A percentile compares a stretch with the other conserved stretches of the same genome.
Evolutionary conservation across 768 basidiomycete species (phyloP).

Genomic region (Pulveroboletus sp.): DNA sequence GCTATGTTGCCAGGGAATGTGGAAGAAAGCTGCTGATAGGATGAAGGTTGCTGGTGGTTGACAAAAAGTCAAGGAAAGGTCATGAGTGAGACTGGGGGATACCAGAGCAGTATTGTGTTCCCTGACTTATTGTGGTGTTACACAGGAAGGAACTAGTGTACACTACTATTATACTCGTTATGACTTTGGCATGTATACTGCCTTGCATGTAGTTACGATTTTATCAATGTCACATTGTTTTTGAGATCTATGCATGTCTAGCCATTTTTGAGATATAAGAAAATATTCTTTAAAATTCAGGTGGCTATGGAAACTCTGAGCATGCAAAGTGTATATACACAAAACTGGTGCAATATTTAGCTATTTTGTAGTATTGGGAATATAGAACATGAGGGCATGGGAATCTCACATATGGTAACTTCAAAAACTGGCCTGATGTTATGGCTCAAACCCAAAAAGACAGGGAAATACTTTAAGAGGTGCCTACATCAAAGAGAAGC

Average conservation of each 20-base stretch:
- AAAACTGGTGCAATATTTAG: too few relatives aligned
- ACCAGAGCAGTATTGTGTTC: conserved; percentile 4
- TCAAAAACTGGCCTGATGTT: too few relatives aligned
- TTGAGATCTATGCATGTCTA: conserved; percentile 1
- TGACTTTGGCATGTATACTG: conserved; percentile 12
- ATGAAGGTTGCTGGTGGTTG: background rate
- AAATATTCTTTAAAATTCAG: too few relatives aligned
- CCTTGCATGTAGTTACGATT: conserved; percentile 22
- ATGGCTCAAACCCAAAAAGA: too few relatives aligned
- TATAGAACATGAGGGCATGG: too few relatives aligned
- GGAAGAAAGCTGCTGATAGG: conserved; percentile 13
- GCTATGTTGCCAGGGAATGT: conserved; percentile 21
- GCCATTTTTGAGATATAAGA: too few relatives aligned
- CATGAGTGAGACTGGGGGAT: background rate
- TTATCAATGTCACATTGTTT: conserved; percentile 18
- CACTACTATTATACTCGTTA: background rate
- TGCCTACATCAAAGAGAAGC: too few relatives aligned
- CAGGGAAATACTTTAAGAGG: too few relatives aligned
- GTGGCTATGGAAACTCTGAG: too few relatives aligned
- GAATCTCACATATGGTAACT: too few relatives aligned
- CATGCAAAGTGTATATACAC: too few relatives aligned
- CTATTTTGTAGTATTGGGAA: too few relatives aligned
- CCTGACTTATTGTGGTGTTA: conserved; percentile 8
- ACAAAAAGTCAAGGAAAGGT: background rate
- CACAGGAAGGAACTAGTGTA: background rate